Conservation (phyloP, 805 yeast species). For the Schizosaccharomyces lindneri region DNA sequence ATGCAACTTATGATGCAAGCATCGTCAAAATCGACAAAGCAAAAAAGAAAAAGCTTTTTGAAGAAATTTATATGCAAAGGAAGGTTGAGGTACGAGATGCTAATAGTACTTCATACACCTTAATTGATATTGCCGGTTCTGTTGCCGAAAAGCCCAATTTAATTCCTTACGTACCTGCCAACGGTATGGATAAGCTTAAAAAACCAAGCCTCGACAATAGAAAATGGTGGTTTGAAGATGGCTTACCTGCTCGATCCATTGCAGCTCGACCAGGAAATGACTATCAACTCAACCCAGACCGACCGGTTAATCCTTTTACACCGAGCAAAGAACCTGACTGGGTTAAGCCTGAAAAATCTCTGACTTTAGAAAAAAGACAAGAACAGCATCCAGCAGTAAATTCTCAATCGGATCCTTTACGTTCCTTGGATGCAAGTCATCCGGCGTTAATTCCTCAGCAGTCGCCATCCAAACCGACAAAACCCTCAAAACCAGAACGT, state of each 20-base stretch:
- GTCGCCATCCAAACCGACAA: neutral
- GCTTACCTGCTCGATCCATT: constrained; percentile 46
- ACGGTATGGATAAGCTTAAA: constrained; percentile 50
- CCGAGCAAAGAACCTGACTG: constrained; percentile 26
- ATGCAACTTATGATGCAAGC: constrained; percentile 41
- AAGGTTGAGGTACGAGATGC: constrained; percentile 18
- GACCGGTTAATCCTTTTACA: constrained; percentile 51
- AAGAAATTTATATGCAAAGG: constrained; percentile 34
- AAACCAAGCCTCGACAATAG: neutral
- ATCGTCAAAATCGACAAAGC: constrained; percentile 48
- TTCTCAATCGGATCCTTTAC: neutral
- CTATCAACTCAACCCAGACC: constrained; percentile 39
- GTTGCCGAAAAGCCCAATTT: neutral
- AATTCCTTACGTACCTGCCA: constrained; percentile 18
- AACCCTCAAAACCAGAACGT: neutral
- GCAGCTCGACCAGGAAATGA: constrained; percentile 12
- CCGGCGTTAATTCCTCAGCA: neutral
- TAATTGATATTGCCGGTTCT: constrained; percentile 6
- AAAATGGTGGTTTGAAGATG: constrained; percentile 22
- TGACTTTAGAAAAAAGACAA: too few relatives aligned
- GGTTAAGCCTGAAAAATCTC: neutral
- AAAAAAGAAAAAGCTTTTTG: constrained; percentile 27
- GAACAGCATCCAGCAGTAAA: too few relatives aligned
- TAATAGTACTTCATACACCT: constrained; percentile 11
- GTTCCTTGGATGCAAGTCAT: neutral